phyloP scores from a whole-genome alignment of 2,329 filamentous ascomycete species.

The Aspergillus costaricaensis region DNA sequence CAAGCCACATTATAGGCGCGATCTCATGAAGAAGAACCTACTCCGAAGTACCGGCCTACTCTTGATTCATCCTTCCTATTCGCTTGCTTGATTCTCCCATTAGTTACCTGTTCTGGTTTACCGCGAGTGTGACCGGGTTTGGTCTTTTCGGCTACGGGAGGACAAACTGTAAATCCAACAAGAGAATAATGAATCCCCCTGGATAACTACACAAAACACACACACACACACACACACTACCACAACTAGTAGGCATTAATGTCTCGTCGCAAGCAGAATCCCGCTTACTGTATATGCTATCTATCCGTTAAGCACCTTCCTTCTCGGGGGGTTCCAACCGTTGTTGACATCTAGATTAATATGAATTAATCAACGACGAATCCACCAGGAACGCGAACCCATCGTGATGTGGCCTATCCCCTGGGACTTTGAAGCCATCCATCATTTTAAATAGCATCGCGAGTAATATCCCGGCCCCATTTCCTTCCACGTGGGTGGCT shows the following conservation, averaged over 20 bases:
- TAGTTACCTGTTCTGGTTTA: not conserved
- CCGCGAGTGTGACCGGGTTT: not conserved
- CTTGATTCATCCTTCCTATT: not conserved
- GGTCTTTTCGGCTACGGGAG: not conserved
- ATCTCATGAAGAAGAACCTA: not conserved
- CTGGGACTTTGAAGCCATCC: not conserved
- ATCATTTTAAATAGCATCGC: not conserved
- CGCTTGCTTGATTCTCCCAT: not conserved
- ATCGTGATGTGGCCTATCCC: not conserved
- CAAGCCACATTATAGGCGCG: not conserved
- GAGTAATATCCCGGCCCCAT: constrained; percentile 9
- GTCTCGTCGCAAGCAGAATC: not conserved
- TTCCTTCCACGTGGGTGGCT: constrained; percentile 18
- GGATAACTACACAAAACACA: not conserved
- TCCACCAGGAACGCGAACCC: not conserved
- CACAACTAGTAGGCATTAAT: not conserved
- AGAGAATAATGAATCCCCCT: not conserved
- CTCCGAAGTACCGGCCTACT: too few species aligned
- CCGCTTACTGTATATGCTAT: not conserved
- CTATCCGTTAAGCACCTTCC: not conserved
- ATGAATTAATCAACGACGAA: constrained; percentile 1
- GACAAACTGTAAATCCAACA: not conserved
- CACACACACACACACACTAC: not conserved
- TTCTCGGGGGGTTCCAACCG: not conserved
- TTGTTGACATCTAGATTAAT: not conserved